A percentile compares a stretch with the other conserved stretches of the same genome.
These are phyloP conservation scores for Neoascochyta sp. DNA, from an alignment of 2,329 filamentous ascomycete genomes.

Conservation along the genomic window DNA sequence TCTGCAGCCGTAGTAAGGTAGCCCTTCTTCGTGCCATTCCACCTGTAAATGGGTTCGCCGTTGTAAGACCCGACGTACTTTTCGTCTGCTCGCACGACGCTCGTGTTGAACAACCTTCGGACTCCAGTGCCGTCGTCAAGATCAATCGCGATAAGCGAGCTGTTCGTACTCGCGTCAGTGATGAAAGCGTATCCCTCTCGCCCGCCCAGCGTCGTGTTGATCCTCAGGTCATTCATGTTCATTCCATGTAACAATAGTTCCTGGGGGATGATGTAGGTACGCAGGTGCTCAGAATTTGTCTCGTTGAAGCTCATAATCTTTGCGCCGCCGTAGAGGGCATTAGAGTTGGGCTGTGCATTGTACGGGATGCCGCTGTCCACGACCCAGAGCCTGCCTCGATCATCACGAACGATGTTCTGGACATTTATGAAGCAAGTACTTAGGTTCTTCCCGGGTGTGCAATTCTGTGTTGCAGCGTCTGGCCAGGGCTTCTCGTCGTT, in stretches of 20 bases:
- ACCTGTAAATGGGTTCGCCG: slow-evolving; percentile 32
- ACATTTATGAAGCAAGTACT: slow-evolving; percentile 47
- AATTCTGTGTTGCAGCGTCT: slow-evolving; percentile 41
- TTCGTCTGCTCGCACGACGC: slow-evolving; percentile 38
- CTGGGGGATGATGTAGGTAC: slow-evolving; percentile 40
- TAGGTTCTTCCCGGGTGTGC: slow-evolving; percentile 36
- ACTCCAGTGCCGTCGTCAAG: slow-evolving; percentile 35
- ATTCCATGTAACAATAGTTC: slow-evolving; percentile 32
- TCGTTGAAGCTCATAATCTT: slow-evolving; percentile 45
- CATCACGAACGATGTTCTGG: slow-evolving; percentile 45
- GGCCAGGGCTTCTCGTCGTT: slow-evolving; percentile 42
- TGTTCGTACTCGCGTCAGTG: slow-evolving; percentile 39
- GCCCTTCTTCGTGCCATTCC: slow-evolving; percentile 36
- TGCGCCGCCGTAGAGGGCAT: slow-evolving; percentile 34
- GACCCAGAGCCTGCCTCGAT: slow-evolving; percentile 40
- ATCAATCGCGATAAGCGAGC: slow-evolving; percentile 41
- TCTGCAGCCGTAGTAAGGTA: slow-evolving; percentile 33
- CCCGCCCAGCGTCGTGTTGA: slow-evolving; percentile 43
- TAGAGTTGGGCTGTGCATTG: slow-evolving; percentile 17
- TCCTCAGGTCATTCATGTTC: slow-evolving; percentile 44
- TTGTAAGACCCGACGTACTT: slow-evolving; percentile 41
- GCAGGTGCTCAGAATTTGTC: slow-evolving; percentile 28
- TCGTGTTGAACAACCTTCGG: slow-evolving; percentile 38
- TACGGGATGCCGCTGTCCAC: slow-evolving; percentile 42
- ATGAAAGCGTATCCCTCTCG: slow-evolving; percentile 41